These are phyloP conservation scores for Podila verticillata DNA, from an alignment of 192 early-diverging fungal genomes.

Conservation along the genomic window DNA sequence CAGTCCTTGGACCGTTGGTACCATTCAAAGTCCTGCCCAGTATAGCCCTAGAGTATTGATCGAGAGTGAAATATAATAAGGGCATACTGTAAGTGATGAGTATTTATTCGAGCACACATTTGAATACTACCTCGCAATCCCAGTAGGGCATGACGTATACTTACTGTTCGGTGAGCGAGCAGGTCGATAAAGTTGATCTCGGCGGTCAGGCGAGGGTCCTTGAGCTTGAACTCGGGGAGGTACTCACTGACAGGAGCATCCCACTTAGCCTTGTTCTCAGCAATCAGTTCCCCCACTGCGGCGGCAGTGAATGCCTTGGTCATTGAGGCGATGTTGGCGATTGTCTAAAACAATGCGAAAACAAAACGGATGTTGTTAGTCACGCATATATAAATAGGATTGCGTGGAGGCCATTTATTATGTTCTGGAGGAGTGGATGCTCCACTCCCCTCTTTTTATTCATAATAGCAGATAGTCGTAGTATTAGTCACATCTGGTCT, in stretches of 20 bases:
- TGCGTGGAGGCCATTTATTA: constrained; percentile 5
- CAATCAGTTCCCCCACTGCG: constrained; percentile 20
- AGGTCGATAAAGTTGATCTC: constrained; percentile 23
- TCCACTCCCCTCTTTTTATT: too few species aligned
- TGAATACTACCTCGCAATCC: constrained; percentile 13
- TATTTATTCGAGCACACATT: constrained; percentile 1
- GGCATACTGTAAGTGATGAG: constrained; percentile 10
- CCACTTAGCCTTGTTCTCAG: constrained; percentile 21
- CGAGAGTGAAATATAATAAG: constrained; percentile 7
- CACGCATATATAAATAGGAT: neutral
- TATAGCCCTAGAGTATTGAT: constrained; percentile 14
- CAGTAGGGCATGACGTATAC: constrained; percentile 11
- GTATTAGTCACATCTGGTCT: too few species aligned
- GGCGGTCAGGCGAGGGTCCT: constrained; percentile 10
- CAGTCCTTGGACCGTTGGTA: constrained; percentile 11
- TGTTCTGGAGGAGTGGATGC: too few species aligned
- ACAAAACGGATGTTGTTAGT: constrained; percentile 14
- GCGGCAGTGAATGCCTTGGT: constrained; percentile 24
- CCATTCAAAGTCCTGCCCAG: constrained; percentile 13
- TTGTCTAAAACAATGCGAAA: constrained; percentile 14
- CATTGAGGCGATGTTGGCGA: constrained; percentile 19
- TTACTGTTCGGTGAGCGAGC: constrained; percentile 24
- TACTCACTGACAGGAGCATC: constrained; percentile 21
- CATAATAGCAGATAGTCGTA: too few species aligned
- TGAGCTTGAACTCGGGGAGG: constrained; percentile 21